Base-by-base conservation (phyloP, 2,329 filamentous ascomycete species). In the Aphanocladium album region DNA sequence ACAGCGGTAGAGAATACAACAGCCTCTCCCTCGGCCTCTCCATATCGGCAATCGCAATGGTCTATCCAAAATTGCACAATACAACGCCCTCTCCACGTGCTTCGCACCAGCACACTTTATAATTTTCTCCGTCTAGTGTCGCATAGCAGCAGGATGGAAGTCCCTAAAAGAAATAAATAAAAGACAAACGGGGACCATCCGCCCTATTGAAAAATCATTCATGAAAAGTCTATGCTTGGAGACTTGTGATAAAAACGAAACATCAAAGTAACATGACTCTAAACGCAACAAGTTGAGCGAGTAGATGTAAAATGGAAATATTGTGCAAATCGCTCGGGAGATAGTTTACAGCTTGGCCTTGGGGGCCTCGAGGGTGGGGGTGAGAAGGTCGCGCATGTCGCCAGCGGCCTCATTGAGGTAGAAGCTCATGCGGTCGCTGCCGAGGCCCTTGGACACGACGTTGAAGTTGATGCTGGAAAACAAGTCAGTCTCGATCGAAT, bases 381-480 rank as follows among this genome's bases (percentile, higher is more conserved):
- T 77, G 74, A 99, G 84, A 58, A 99, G 77, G 67, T 96, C 93
- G 65, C 93, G 84, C 73, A 99, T 86, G 65, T 99, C 95, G 63
- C 86, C 84, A 1, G 93, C 95, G 0, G 95, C 93, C 78, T 99
- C 95, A 71, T 92, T 96, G 66, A 99, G 80, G 78, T 91, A 99
- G 82, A 93, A 90, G 77, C 90, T 95, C 93, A 99, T 96, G 67
- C 90, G 88, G 69, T 95, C 87, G 71, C 89, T 91, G 49, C 93
- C 95, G 54, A 97, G 80, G 61, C 89, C 87, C 83, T 98, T 99
- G 73, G 90, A 95, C 66, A 96, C 93, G 67, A 99, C 87, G 78
- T 99, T 99, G 81, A 99, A 98, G 84, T 98, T 95, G 65, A 99
- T 83, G 75, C 91, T 96, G 65, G 46, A 11, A 6, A 41, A 21